Base-by-base conservation (phyloP, 352 stramenopile species). In the Phytopythium aichiense region DNA sequence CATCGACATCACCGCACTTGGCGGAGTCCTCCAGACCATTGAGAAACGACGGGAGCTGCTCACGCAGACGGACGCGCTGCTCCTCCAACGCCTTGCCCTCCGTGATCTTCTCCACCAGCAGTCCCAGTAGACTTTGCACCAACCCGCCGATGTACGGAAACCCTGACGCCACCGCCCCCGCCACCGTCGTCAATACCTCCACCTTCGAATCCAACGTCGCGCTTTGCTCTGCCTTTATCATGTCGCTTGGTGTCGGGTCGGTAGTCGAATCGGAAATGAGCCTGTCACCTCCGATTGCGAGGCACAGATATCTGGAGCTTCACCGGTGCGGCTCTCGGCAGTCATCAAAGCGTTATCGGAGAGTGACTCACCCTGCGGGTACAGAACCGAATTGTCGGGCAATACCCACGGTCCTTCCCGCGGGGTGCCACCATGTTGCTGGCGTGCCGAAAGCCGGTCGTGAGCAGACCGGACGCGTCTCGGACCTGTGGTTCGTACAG, bases 61-160 rank as follows among this genome's bases (percentile, higher is more conserved):
- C n/a, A 31, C n/a, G 45, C 20, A 51, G 23, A 16, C n/a, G 9
- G 45, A 9, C 46, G 6, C 23, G 20, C 43, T 72, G 42, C 66
- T 66, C 43, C 60, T 48, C 40, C 4, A 48, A 20, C 16, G 12
- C 7, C 40, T 48, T 23, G 15, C 23, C 7, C 18, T 11, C 40
- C 18, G 40, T 1, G 1, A 11, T 20, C 1, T 18, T 4, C 40
- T 2, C 40, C 40, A 48, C 4, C 5, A 48, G 16, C 18, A 37
- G 31, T 37, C 5, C 31, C 5, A 9, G 31, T 37, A 37, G 31
- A 37, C 4, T 9, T 37, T 37, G n/a, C n/a, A n/a, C n/a, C n/a
- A n/a, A n/a, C n/a, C n/a, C n/a, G n/a, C n/a, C n/a, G n/a, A n/a
- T n/a, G n/a, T n/a, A n/a, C n/a, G n/a, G n/a, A n/a, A n/a, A n/a